These are phyloP conservation scores for Barbatosphaeria neglecta DNA, from an alignment of 495 filamentous ascomycete genomes.

Conservation along the genomic window DNA sequence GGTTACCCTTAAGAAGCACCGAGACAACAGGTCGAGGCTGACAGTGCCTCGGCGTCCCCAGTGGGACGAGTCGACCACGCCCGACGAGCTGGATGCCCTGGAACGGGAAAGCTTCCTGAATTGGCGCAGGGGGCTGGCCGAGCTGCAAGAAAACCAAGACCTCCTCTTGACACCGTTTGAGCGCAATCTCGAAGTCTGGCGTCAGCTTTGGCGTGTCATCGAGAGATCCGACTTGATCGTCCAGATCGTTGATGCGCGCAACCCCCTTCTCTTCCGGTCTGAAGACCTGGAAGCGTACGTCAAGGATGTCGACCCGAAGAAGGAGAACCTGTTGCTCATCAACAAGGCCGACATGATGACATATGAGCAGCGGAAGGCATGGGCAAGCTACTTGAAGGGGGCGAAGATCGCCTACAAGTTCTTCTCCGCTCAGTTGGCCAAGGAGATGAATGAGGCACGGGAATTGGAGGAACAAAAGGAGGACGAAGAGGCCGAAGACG, in stretches of 20 bases:
- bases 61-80: slow-evolving; percentile 79
- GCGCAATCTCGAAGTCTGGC: slow-evolving; percentile 95
- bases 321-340: slow-evolving; percentile 85
- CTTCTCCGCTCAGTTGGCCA: slow-evolving; percentile 89
- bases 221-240: slow-evolving; percentile 92
- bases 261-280: slow-evolving; percentile 85
- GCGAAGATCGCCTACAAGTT: slow-evolving; percentile 80
- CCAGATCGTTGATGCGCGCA: slow-evolving; percentile 96
- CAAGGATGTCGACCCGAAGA: slow-evolving; percentile 76
- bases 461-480: slow-evolving; percentile 40
- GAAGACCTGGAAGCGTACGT: slow-evolving; percentile 93
- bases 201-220: slow-evolving; percentile 96
- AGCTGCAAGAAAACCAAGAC: slow-evolving; percentile 85
- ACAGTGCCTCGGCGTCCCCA: slow-evolving; percentile 83
- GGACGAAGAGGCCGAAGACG: slow-evolving; percentile 13
- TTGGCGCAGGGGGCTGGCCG: slow-evolving; percentile 84
- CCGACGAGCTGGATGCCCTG: slow-evolving; percentile 61
- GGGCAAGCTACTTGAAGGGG: slow-evolving; percentile 80
- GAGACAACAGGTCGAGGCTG: slow-evolving; percentile 59
- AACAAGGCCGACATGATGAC: slow-evolving; percentile 99
- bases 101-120: slow-evolving; percentile 75
- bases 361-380: slow-evolving; percentile 64
- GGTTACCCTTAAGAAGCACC: slow-evolving; percentile 65
- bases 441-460: slow-evolving; percentile 68
- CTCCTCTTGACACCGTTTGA: slow-evolving; percentile 98